phyloP scores from a whole-genome alignment of 345 rosid species.

The Eucalyptus polybractea region DNA sequence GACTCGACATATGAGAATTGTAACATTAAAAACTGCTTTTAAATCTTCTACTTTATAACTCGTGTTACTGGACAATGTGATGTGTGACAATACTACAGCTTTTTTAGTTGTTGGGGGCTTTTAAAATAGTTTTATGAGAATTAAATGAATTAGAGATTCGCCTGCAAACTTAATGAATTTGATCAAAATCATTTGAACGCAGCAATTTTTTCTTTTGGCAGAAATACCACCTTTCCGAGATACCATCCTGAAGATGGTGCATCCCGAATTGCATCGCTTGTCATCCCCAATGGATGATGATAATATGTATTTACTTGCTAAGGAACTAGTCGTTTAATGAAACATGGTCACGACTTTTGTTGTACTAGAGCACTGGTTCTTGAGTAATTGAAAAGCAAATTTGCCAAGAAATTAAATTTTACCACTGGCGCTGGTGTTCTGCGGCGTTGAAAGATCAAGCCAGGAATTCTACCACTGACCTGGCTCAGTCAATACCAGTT shows the following conservation, averaged over 20 bases:
- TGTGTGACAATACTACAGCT: background rate
- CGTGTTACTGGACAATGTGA: background rate
- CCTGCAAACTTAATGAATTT: background rate
- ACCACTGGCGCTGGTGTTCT: background rate
- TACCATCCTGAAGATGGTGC: background rate
- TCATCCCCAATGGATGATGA: background rate
- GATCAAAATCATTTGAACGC: background rate
- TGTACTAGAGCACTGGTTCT: background rate
- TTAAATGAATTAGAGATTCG: background rate
- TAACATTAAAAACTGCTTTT: background rate
- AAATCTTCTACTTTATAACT: background rate
- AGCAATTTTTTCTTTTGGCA: background rate
- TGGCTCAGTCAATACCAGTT: background rate
- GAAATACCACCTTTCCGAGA: constrained; percentile 21
- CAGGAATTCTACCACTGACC: background rate
- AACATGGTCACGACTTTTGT: background rate
- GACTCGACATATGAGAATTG: background rate
- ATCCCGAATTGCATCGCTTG: background rate
- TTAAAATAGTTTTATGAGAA: background rate
- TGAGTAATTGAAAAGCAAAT: background rate
- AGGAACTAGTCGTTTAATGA: background rate
- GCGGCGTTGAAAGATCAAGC: background rate
- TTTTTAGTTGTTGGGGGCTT: background rate
- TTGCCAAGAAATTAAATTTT: background rate
- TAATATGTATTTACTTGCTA: background rate